These are phyloP conservation scores for Rhodotorula toruloides DNA, from an alignment of 768 basidiomycete genomes.

Conservation along the genomic window DNA sequence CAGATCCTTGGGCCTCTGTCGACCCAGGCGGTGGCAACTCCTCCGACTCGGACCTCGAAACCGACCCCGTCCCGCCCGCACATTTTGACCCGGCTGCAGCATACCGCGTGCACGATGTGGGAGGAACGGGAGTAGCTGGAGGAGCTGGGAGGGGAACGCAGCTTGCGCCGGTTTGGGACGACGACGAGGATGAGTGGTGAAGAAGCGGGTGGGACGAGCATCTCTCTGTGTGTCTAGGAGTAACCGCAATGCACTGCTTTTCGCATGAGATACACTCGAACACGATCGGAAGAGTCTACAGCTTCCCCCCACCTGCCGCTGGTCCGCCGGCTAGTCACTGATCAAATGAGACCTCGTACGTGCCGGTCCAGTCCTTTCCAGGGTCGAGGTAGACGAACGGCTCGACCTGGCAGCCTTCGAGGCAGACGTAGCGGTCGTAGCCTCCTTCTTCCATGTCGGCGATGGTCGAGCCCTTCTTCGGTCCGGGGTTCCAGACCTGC, in stretches of 20 bases:
- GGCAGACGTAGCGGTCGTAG: conserved; percentile 81
- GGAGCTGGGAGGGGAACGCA: no score
- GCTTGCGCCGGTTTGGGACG: neutral
- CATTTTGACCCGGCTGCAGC: neutral
- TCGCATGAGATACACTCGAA: neutral
- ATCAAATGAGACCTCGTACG: conserved; percentile 9
- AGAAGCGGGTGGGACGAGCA: no score
- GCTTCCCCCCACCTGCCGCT: neutral
- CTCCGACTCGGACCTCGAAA: neutral
- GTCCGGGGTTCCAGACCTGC: conserved; percentile 88
- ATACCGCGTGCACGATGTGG: neutral
- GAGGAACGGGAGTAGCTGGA: neutral
- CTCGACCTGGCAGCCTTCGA: conserved; percentile 59
- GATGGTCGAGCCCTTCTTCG: conserved; percentile 53
- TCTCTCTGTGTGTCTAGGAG: no score
- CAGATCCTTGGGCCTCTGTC: neutral
- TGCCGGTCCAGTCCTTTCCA: conserved; percentile 27
- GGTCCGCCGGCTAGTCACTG: conserved; percentile 1
- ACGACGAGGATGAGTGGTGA: neutral
- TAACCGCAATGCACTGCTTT: no score
- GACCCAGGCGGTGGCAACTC: neutral
- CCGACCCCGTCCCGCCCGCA: neutral
- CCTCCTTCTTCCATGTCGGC: conserved; percentile 85
- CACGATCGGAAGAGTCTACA: no score
- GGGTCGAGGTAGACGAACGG: conserved; percentile 18